Conservation (phyloP, 2,329 filamentous ascomycete species). For the Colletotrichum musicola region DNA sequence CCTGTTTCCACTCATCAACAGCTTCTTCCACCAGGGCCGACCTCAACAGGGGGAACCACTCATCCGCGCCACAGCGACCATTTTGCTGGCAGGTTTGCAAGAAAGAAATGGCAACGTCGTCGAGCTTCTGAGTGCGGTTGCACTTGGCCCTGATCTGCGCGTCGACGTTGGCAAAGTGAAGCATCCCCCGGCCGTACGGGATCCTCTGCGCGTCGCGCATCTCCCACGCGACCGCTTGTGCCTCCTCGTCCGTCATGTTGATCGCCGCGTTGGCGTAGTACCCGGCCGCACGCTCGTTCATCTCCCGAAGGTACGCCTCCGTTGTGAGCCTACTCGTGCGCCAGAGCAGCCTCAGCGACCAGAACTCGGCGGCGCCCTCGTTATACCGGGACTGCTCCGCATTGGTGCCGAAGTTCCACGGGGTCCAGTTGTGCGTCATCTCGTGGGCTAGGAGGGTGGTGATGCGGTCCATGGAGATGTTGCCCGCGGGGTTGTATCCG, state of each 20-base stretch:
- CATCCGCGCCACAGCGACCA: background rate
- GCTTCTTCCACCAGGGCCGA: conserved; percentile 4
- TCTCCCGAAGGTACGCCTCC: conserved; percentile 1
- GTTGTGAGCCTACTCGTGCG: background rate
- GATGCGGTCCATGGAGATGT: background rate
- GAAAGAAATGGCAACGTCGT: conserved; percentile 7
- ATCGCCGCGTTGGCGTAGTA: conserved; percentile 16
- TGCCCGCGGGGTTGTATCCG: conserved; percentile 1
- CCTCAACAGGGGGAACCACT: conserved; percentile 9
- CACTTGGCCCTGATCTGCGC: conserved; percentile 11
- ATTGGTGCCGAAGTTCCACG: background rate
- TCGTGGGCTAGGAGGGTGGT: conserved; percentile 14
- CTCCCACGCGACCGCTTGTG: conserved; percentile 1
- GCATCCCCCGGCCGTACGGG: conserved; percentile 5
- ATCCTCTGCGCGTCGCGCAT: conserved; percentile 12
- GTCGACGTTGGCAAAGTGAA: conserved; percentile 11
- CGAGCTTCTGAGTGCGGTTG: conserved; percentile 1
- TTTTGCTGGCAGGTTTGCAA: background rate
- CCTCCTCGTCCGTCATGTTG: conserved; percentile 14
- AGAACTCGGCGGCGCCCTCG: conserved; percentile 25
- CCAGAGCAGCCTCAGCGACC: conserved; percentile 23
- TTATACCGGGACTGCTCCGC: conserved; percentile 25
- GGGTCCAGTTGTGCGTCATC: conserved; percentile 20
- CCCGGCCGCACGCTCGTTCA: background rate
- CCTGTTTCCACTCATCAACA: conserved; percentile 23